Evolutionary conservation across 352 stramenopile genomes (phyloP).

Genomic region (Globisporangium rhizosaccharum): DNA sequence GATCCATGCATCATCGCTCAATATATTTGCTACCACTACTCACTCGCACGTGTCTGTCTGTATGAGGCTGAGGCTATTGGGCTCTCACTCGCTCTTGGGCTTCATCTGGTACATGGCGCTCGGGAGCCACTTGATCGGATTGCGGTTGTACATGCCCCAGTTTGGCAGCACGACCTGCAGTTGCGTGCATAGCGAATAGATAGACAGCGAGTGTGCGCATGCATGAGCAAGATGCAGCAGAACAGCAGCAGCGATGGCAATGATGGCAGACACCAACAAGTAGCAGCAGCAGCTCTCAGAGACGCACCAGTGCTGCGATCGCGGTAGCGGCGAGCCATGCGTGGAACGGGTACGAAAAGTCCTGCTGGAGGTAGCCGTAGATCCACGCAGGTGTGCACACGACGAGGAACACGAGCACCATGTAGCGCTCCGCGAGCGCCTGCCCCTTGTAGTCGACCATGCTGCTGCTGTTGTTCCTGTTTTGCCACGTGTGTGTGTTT

Average conservation of each 20-base stretch:
- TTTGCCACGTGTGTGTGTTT: conserved; percentile 6
- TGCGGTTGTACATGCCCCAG: conserved; percentile 81
- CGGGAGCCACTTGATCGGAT: conserved; percentile 76
- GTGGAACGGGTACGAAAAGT: conserved; percentile 76
- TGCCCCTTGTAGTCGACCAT: conserved; percentile 90
- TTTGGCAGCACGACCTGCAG: conserved; percentile 65
- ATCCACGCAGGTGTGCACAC: conserved; percentile 80
- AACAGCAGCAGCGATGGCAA: background rate
- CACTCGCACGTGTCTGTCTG: background rate
- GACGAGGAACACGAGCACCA: conserved; percentile 62
- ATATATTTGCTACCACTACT: background rate
- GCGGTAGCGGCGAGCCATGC: conserved; percentile 59
- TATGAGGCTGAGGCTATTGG: background rate
- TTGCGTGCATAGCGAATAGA: background rate
- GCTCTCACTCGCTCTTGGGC: conserved; percentile 25
- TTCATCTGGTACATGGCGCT: conserved; percentile 77
- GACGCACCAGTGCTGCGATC: conserved; percentile 50
- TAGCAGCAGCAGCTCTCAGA: background rate
- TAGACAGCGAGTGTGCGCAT: background rate
- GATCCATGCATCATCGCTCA: background rate
- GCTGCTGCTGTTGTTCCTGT: background rate
- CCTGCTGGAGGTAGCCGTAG: conserved; percentile 78
- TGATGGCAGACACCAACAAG: background rate
- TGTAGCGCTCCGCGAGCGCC: conserved; percentile 51
- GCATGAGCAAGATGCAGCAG: background rate